Evolutionary conservation across 441 rosid genomes (phyloP), one percentile per base, ranked within the genome.

Genomic region (Populus tomentosa): DNA sequence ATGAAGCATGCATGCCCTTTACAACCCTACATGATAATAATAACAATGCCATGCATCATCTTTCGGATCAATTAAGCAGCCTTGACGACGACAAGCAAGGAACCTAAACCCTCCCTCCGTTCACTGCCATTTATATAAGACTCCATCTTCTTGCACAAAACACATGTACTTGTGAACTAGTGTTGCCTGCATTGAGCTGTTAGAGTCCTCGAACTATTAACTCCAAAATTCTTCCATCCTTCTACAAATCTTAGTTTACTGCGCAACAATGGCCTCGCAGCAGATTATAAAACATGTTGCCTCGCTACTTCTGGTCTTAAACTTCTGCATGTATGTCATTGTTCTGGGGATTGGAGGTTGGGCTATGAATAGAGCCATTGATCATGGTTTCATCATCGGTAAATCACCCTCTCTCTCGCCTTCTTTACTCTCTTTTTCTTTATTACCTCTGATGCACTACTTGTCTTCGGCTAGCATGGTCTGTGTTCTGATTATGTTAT

Each of bases 341-440:
- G 86, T 93, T 77, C 81, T 95, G 13, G 96, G 94, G 70, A 93
- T 95, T 72, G 96, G 91, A 35, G 90, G 94, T 20, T 95, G 99
- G 98, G 95, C 99, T 24, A 87, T 91, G 79, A 88, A 95, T 75
- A 87, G 80, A 79, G 99, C 99, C 23, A 92, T 92, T 64, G 86
- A 90, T 33, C 89, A 86, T 79, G 97, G 98, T 53, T 95, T 95
- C 85, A 69, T 85, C 80, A 91, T 95, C 23, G 98, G 99, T 95
- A 90, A 76, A 20, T 67, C 20, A 24, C 1, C 10, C 66, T 2
- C 10, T 23, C 66, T 2, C 10, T 20, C 7, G 65, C 21, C 35
- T 32, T 40, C 36, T 28, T 18, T 6, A 1, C 3, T 30, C 21
- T 1, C 3, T 32, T 18, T 50, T 16, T 50, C 13, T 16, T 35